Evolutionary conservation across 225 moss, liverwort and hornwort genomes (phyloP).

Genomic region (Polytrichum commune): DNA sequence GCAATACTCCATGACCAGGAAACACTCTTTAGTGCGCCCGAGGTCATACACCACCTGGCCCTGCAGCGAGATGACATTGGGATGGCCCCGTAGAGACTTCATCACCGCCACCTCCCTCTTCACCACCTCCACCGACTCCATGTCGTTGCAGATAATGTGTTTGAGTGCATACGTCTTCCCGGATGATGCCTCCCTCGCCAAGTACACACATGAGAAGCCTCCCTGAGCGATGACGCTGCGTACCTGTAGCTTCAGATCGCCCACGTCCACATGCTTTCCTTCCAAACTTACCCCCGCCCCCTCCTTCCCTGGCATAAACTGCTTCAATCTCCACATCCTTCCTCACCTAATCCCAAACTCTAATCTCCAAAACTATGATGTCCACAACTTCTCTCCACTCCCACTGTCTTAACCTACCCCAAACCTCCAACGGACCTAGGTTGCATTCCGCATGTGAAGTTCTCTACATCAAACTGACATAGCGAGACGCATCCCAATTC

Average conservation of each 20-base stretch:
- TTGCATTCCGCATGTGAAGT: no score
- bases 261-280: constrained; percentile 89
- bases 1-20: constrained; percentile 91
- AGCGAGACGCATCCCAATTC: no score
- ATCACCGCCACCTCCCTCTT: constrained; percentile 87
- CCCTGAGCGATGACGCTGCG: constrained; percentile 88
- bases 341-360: background rate
- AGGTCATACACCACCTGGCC: constrained; percentile 92
- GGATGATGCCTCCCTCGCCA: constrained; percentile 64
- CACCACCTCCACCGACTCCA: constrained; percentile 90
- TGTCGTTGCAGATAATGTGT: constrained; percentile 94
- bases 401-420: no score
- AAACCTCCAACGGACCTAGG: no score
- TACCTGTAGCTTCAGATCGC: constrained; percentile 87
- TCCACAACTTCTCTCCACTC: no score
- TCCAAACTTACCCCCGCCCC: constrained; percentile 60
- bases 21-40: constrained; percentile 94
- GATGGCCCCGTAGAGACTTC: constrained; percentile 86
- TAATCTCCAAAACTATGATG: background rate
- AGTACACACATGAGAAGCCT: constrained; percentile 84
- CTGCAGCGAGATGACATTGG: constrained; percentile 83
- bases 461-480: no score
- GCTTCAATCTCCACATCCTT: constrained; percentile 97
- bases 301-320: constrained; percentile 87
- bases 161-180: constrained; percentile 93